Conservation (phyloP, 2,329 filamentous ascomycete genomes). For the Magnaporthiopsis rhizophila region DNA sequence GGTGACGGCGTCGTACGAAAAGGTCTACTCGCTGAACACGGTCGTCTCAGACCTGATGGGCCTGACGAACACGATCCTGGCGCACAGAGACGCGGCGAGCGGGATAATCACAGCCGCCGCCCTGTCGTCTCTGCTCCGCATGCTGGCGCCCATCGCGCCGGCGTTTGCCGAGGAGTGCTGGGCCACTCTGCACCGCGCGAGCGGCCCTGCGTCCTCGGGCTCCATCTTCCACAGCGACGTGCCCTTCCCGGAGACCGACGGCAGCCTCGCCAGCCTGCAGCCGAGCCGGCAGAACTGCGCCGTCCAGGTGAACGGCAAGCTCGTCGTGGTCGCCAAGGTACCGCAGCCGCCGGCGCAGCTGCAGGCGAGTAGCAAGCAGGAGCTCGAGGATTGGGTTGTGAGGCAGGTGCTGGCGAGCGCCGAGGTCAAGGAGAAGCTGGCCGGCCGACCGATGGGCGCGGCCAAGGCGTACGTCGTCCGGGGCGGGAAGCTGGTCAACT, state of each 20-base stretch:
- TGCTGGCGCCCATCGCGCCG: slow-evolving; percentile 74
- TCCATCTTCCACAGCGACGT: slow-evolving; percentile 21
- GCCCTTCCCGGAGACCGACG: slow-evolving; percentile 52
- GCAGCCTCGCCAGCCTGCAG: slow-evolving; percentile 36
- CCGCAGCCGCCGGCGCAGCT: slow-evolving; percentile 38
- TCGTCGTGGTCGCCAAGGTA: slow-evolving; percentile 61
- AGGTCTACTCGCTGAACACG: slow-evolving; percentile 73
- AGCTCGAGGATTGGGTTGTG: slow-evolving; percentile 53
- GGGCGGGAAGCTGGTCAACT: slow-evolving; percentile 64
- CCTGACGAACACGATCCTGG: slow-evolving; percentile 61
- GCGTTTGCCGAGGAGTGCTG: slow-evolving; percentile 78
- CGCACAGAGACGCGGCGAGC: slow-evolving; percentile 31
- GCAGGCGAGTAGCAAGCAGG: slow-evolving; percentile 28
- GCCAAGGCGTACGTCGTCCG: slow-evolving; percentile 60
- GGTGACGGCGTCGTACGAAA: slow-evolving; percentile 60
- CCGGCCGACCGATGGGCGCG: slow-evolving; percentile 35
- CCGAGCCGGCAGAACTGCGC: slow-evolving; percentile 48
- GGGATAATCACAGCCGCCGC: slow-evolving; percentile 39
- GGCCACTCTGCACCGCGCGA: slow-evolving; percentile 42
- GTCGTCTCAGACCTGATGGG: slow-evolving; percentile 76
- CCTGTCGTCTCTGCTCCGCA: slow-evolving; percentile 51
- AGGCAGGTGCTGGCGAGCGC: slow-evolving; percentile 51
- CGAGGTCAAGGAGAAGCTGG: slow-evolving; percentile 50
- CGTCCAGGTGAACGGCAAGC: slow-evolving; percentile 74
- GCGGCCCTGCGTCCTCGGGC: slow-evolving; percentile 18